Evolutionary conservation across 2,329 filamentous ascomycete species (phyloP), one percentile per base, ranked within the genome.

Genomic region (Fusarium chaquense): DNA sequence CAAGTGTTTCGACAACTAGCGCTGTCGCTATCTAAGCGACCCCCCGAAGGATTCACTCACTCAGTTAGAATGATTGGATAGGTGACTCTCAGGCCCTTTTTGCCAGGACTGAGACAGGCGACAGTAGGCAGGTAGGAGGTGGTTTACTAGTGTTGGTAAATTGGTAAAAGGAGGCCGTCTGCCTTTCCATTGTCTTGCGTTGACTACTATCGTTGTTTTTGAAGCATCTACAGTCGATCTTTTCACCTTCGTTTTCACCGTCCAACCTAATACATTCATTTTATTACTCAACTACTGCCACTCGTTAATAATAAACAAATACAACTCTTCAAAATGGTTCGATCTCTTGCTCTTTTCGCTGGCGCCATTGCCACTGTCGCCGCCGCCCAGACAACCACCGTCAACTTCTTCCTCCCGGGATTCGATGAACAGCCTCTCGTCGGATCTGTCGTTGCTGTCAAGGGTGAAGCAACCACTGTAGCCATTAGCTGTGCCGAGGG

Each of bases 401-500:
- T 78, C 51, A 62, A 63, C 41, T 60, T 80, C 45, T 58, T 79
- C 30, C 62, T 79, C 44, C 74, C 75, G 30, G 43, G 67, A 40
- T 67, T 60, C 46, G 73, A 76, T 46, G 6, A 65, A 13, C 62
- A 73, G 20, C 44, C 53, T 12, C 49, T 77, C 15, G 71, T 71
- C 10, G 79, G 72, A 33, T 79, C 78, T n/a, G 66, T 80, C 53
- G 47, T 79, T 41, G 68, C 64, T 10, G 78, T 66, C 59, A 73
- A 74, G 35, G 53, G 45, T 12, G 62, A 50, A 11, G 72, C 75
- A 46, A 80, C 79, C 2, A 81, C 79, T 4, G 71, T 75, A 46
- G 69, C 67, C 46, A 45, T 80, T 24, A 58, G 58, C 26, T 81
- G 79, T 60, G 55, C 67, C 6, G 35, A 62, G 26, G 53, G 47